Evolutionary conservation across 192 early-diverging fungal species (phyloP).

Genomic region (Dissophora ornata): DNA sequence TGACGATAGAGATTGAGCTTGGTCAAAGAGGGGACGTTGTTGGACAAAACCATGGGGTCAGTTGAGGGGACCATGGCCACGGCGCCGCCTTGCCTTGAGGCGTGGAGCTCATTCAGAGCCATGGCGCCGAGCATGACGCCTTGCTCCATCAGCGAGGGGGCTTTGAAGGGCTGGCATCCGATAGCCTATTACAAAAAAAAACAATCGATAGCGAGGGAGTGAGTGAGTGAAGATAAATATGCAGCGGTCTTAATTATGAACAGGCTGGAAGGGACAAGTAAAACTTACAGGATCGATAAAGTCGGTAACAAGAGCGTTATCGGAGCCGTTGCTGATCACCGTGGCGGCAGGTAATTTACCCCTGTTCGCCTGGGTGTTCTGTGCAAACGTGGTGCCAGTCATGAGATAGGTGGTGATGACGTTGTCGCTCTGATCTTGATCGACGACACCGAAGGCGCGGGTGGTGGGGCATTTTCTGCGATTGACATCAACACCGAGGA

Average conservation of each 20-base stretch:
- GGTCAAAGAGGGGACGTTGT: conserved; percentile 3
- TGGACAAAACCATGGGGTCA: conserved; percentile 34
- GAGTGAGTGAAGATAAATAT: no score
- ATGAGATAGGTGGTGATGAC: conserved; percentile 28
- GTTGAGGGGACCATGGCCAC: conserved; percentile 8
- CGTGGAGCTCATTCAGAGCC: conserved; percentile 35
- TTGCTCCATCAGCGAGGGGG: conserved; percentile 21
- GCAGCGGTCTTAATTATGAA: no score
- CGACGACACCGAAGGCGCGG: conserved; percentile 19
- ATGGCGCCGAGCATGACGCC: conserved; percentile 18
- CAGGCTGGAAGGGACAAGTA: no score
- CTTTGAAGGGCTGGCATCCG: conserved; percentile 13
- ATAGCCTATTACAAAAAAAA: background rate
- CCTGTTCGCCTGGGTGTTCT: conserved; percentile 6
- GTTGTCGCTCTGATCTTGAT: conserved; percentile 35
- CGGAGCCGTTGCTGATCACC: conserved; percentile 21
- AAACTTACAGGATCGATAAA: conserved; percentile 25
- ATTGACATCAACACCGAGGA: conserved; percentile 8
- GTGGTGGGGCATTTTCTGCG: conserved; percentile 22
- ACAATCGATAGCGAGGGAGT: background rate
- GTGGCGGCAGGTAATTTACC: background rate
- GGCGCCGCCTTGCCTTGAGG: no score
- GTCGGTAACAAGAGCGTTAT: conserved; percentile 23
- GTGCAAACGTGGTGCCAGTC: conserved; percentile 1
- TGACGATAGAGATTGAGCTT: conserved; percentile 14